Evolutionary conservation across 768 basidiomycete genomes (phyloP).

Genomic region (Mycena maculata): DNA sequence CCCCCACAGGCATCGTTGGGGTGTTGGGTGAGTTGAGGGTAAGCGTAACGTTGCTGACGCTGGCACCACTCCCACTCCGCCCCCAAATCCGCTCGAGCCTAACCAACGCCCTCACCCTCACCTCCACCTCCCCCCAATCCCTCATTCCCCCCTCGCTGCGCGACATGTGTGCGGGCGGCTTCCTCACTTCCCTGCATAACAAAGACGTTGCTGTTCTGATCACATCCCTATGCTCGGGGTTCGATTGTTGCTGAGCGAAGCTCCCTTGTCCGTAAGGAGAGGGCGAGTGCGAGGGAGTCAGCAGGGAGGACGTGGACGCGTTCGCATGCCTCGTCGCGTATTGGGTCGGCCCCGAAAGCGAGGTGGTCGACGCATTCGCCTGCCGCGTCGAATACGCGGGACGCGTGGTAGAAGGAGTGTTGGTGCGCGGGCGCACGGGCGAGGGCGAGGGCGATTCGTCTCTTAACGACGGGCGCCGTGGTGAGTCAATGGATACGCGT

Average conservation of each 20-base stretch:
- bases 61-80: slow-evolving; percentile 62
- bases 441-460: slow-evolving; percentile 58
- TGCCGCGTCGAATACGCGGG: slow-evolving; percentile 64
- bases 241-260: too few species aligned
- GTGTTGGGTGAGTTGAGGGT: slow-evolving; percentile 45
- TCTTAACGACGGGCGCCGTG: slow-evolving; percentile 50
- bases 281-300: too few species aligned
- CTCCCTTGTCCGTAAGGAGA: too few species aligned
- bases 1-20: slow-evolving; percentile 47
- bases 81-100: slow-evolving; percentile 84
- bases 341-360: slow-evolving; percentile 58
- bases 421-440: slow-evolving; percentile 57
- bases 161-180: slow-evolving; percentile 67
- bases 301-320: too few species aligned
- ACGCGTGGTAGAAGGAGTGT: slow-evolving; percentile 60
- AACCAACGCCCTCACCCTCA: slow-evolving; percentile 66
- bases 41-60: slow-evolving; percentile 55
- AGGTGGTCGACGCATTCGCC: slow-evolving; percentile 70
- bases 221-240: slow-evolving; percentile 73
- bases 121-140: slow-evolving; percentile 84
- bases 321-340: too few species aligned
- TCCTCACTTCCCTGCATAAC: slow-evolving; percentile 74
- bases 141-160: slow-evolving; percentile 59
- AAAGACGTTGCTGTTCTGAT: slow-evolving; percentile 73
- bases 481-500: slow-evolving; percentile 49